Conservation (phyloP, 2,329 filamentous ascomycete species). For the Fusarium sp. region DNA sequence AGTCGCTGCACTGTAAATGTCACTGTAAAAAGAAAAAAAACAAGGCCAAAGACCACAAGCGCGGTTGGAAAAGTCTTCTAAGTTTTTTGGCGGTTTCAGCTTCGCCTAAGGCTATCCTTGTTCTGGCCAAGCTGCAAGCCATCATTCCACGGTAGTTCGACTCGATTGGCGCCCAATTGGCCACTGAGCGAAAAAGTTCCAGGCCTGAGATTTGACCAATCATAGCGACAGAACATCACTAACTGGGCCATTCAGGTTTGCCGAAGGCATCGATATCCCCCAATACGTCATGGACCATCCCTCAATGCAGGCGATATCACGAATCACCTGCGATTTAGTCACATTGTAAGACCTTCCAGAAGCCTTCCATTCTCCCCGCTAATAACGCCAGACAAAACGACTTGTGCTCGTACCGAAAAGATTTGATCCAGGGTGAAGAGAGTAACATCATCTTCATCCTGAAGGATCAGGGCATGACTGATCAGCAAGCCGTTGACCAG, state of each 20-base stretch:
- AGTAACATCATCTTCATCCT: slow-evolving; percentile 27
- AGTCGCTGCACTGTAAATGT: background rate
- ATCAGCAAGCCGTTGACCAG: slow-evolving; percentile 19
- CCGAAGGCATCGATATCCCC: slow-evolving; percentile 17
- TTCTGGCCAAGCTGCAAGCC: background rate
- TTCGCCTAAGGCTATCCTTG: background rate
- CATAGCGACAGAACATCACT: background rate
- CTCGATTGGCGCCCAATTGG: background rate
- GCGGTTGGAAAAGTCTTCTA: background rate
- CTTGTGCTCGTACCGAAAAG: slow-evolving; percentile 23
- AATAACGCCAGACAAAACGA: slow-evolving; percentile 12
- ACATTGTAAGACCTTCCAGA: slow-evolving; percentile 10
- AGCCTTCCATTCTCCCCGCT: background rate
- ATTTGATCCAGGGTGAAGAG: slow-evolving; percentile 16
- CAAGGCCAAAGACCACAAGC: background rate
- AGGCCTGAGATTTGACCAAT: background rate
- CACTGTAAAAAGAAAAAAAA: background rate
- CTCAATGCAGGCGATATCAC: slow-evolving; percentile 15
- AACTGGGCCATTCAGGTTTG: slow-evolving; percentile 13
- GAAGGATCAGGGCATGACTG: slow-evolving; percentile 20
- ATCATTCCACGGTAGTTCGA: background rate
- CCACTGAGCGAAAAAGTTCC: background rate
- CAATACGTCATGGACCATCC: slow-evolving; percentile 26
- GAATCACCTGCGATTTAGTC: slow-evolving; percentile 20
- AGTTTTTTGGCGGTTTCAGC: background rate